These are phyloP conservation scores for Coccomyxa subellipsoidea DNA, from an alignment of 163 green algal genomes.

Conservation along the genomic window DNA sequence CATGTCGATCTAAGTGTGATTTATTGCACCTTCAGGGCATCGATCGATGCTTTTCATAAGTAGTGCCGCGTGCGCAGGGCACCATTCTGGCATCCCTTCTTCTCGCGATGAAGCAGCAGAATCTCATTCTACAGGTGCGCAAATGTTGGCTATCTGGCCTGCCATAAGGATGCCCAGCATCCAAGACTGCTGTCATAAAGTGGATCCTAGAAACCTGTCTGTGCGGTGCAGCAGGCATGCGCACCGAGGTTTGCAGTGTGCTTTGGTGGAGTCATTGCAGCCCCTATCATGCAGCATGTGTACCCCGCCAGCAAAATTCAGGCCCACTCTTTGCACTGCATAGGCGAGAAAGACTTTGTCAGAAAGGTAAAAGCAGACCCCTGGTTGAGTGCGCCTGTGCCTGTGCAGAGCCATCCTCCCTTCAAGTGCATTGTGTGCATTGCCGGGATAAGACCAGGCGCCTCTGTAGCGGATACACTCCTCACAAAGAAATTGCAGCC, in stretches of 20 bases:
- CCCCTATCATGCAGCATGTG: background rate
- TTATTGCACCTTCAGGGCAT: too few relatives aligned
- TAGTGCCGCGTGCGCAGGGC: background rate
- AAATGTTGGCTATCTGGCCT: background rate
- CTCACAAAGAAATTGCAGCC: background rate
- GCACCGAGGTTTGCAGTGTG: background rate
- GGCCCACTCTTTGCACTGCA: background rate
- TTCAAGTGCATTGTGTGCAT: slow-evolving; percentile 5
- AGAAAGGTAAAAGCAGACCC: background rate
- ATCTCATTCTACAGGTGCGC: background rate
- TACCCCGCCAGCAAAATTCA: background rate
- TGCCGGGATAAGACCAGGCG: background rate
- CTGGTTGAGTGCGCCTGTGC: background rate
- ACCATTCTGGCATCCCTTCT: background rate
- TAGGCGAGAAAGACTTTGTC: background rate
- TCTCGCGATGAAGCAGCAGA: background rate
- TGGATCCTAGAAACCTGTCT: too few relatives aligned
- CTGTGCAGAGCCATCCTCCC: background rate
- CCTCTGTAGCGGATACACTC: background rate
- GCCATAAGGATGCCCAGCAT: too few relatives aligned
- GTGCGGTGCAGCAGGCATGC: background rate
- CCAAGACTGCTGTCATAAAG: too few relatives aligned
- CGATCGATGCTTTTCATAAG: too few relatives aligned
- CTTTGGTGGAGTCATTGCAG: slow-evolving; percentile 3
- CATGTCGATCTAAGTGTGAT: too few relatives aligned